Evolutionary conservation across 2,329 filamentous ascomycete genomes (phyloP), one percentile per base, ranked within the genome.

Genomic region (Sphaerulina populicola): DNA sequence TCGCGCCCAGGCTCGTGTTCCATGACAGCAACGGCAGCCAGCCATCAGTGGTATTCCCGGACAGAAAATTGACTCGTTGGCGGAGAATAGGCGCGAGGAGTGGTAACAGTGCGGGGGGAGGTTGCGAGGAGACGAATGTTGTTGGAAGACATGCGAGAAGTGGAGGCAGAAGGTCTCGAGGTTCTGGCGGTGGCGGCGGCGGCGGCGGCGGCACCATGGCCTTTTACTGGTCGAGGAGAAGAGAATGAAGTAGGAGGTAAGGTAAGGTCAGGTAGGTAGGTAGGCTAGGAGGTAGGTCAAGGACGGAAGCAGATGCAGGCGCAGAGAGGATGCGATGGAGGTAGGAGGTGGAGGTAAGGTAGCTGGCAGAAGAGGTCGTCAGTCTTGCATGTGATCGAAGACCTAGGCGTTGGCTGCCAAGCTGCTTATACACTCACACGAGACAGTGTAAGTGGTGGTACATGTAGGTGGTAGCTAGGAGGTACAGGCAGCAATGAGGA

Each of bases 21-120:
- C 87, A 90, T 64, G 80, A 84, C 21, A 91, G 74, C 30, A 90
- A 74, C 0, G 80, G 76, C 12, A 91, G 77, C 86, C 87, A 91
- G 40, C 62, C 61, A 51, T 69, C 63, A n/a, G 57, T 72, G 44
- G 76, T 69, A 41, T 58, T 60, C 21, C 54, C 71, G 1, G 82
- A 78, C 52, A 91, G 73, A 47, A 88, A 74, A 58, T 78, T 74
- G 2, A 83, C 71, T 45, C 80, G 71, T 66, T 84, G 81, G 53
- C 80, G 77, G 2, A 84, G 73, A 40, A 83, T 79, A 7, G 81
- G 81, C 8, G 80, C 79, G 14, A 84, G 72, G 2, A 83, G 72
- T 31, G 78, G 77, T 2, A 83, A 71, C 9, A 84, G 69, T 27
- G 76, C 78, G 44, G 80, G 79, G 3, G 81, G 80, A 31, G 80